These are phyloP conservation scores for Daldinia sp. DNA, from an alignment of 2,329 filamentous ascomycete genomes.

Conservation along the genomic window DNA sequence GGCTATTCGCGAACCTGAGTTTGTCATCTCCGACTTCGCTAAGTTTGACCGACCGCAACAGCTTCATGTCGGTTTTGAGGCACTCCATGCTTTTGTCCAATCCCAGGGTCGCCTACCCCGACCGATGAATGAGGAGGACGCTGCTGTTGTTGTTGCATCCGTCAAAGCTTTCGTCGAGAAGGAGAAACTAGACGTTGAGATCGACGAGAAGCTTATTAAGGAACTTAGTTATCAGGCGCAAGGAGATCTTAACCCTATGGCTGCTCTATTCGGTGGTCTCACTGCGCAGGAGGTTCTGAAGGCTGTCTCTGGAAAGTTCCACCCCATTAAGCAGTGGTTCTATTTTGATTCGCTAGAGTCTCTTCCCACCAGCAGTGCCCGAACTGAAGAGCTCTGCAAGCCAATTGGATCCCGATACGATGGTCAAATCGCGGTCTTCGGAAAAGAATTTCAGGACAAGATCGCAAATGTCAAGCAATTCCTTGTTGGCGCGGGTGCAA, in stretches of 20 bases:
- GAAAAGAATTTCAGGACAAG: constrained; percentile 93
- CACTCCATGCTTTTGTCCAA: constrained; percentile 86
- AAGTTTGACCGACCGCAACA: constrained; percentile 97
- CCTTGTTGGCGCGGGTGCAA: constrained; percentile 94
- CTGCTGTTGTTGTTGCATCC: constrained; percentile 79
- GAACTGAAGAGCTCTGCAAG: constrained; percentile 89
- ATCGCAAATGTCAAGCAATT: constrained; percentile 91
- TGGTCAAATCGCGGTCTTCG: constrained; percentile 96
- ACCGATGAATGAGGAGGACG: constrained; percentile 87
- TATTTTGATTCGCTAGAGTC: constrained; percentile 99
- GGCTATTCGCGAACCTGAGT: constrained; percentile 87
- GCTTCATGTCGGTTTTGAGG: constrained; percentile 92
- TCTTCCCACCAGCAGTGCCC: constrained; percentile 77
- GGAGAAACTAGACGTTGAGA: constrained; percentile 82
- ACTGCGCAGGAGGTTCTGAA: constrained; percentile 96
- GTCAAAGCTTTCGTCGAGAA: constrained; percentile 80
- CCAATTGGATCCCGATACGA: constrained; percentile 90
- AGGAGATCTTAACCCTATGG: constrained; percentile 91
- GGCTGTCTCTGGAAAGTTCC: constrained; percentile 96
- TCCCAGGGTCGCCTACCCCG: constrained; percentile 80
- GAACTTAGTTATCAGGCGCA: constrained; percentile 95
- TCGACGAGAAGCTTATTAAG: constrained; percentile 91
- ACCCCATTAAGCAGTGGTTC: constrained; percentile 94
- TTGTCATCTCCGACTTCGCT: constrained; percentile 93
- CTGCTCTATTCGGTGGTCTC: constrained; percentile 94